These are phyloP conservation scores for Rosa lucieae DNA, from an alignment of 306 rosid genomes.

Conservation along the genomic window DNA sequence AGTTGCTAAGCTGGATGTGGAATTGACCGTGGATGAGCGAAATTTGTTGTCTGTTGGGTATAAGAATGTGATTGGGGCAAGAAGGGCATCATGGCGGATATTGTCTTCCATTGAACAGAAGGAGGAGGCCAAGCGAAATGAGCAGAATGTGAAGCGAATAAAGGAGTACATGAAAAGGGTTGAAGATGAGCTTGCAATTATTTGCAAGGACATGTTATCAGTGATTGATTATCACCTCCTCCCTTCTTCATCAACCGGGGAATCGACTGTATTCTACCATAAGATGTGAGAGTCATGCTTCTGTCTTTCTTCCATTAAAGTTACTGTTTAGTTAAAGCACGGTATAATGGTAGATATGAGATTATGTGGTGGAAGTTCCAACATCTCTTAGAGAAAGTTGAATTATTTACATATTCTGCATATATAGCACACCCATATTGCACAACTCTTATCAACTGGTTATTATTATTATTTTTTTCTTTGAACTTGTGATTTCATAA, in stretches of 20 bases:
- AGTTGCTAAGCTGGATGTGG: slow-evolving; percentile 42
- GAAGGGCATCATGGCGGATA: slow-evolving; percentile 49
- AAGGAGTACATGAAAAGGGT: slow-evolving; percentile 41
- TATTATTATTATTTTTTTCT: no score
- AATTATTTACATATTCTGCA: not conserved
- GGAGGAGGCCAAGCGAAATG: slow-evolving; percentile 40
- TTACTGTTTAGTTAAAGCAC: slow-evolving; percentile 5
- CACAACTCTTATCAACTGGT: no score
- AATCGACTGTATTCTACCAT: slow-evolving; percentile 38
- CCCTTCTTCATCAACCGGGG: slow-evolving; percentile 41
- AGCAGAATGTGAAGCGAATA: slow-evolving; percentile 37
- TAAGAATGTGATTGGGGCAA: slow-evolving; percentile 46
- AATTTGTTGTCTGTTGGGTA: slow-evolving; percentile 44
- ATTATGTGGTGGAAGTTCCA: not conserved
- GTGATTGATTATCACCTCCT: slow-evolving; percentile 45
- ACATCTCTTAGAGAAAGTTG: not conserved
- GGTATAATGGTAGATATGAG: slow-evolving; percentile 4
- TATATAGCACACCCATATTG: not conserved
- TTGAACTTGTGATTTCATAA: not conserved
- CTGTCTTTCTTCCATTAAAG: not conserved
- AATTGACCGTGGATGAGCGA: slow-evolving; percentile 45
- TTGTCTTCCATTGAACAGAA: slow-evolving; percentile 47
- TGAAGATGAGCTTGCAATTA: slow-evolving; percentile 41
- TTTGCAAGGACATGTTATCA: slow-evolving; percentile 39
- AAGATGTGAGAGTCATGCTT: slow-evolving; percentile 34